A percentile compares a stretch with the other conserved stretches of the same genome.
Evolutionary conservation across 2,329 filamentous ascomycete genomes (phyloP).

Genomic region (Exophiala dermatitidis): DNA sequence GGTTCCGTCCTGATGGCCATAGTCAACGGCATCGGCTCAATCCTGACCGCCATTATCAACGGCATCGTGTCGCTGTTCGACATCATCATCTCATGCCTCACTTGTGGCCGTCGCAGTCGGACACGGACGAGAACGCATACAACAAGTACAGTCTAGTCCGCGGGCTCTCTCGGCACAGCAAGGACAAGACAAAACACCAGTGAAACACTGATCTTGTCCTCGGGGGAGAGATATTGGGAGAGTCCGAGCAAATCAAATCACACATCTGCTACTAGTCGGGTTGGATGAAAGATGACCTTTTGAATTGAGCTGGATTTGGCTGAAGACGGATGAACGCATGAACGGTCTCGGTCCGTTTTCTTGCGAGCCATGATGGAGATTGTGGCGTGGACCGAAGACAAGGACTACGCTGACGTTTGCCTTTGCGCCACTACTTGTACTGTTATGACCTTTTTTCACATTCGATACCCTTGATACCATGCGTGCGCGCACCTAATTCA

Average conservation of each 20-base stretch:
- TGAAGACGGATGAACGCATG: too few species aligned
- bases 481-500: background rate
- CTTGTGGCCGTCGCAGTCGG: constrained; percentile 38
- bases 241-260: too few species aligned
- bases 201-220: too few species aligned
- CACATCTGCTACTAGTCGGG: too few species aligned
- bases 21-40: constrained; percentile 57
- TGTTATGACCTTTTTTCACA: background rate
- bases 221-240: too few species aligned
- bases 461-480: background rate
- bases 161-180: background rate
- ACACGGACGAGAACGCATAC: constrained; percentile 24
- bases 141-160: constrained; percentile 20
- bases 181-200: background rate
- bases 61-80: constrained; percentile 59
- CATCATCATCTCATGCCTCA: constrained; percentile 60
- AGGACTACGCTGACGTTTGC: background rate
- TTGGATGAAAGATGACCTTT: too few species aligned
- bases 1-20: constrained; percentile 61
- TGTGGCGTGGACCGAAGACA: background rate
- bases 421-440: background rate
- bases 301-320: too few species aligned
- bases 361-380: too few species aligned
- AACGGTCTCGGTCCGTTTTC: too few species aligned
- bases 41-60: constrained; percentile 58